phyloP scores from a whole-genome alignment of 2,329 filamentous ascomycete genomes.

The Rugonectria rugulosa region DNA sequence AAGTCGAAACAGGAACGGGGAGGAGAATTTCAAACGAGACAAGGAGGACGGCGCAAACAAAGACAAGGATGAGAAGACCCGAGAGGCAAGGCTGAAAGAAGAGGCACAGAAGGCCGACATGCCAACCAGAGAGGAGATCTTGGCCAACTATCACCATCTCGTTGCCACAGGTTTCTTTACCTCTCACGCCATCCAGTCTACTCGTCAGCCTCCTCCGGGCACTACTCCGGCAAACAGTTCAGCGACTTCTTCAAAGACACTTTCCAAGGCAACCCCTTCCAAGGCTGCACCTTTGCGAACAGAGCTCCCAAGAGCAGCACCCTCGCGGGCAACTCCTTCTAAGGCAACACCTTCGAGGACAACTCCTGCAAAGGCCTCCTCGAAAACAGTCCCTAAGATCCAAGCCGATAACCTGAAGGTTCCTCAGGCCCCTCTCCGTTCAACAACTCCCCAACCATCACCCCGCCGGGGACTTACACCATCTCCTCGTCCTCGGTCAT shows the following conservation, averaged over 20 bases:
- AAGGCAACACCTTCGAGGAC: background rate
- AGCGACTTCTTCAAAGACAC: background rate
- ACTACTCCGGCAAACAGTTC: background rate
- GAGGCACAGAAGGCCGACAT: slow-evolving; percentile 31
- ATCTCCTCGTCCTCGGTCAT: slow-evolving; percentile 18
- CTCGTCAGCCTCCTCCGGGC: slow-evolving; percentile 51
- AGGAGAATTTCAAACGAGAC: background rate
- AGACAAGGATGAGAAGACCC: slow-evolving; percentile 14
- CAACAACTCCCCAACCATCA: slow-evolving; percentile 24
- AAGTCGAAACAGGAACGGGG: slow-evolving; percentile 24
- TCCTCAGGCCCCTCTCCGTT: slow-evolving; percentile 19
- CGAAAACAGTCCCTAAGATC: slow-evolving; percentile 9
- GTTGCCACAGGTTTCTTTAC: slow-evolving; percentile 66
- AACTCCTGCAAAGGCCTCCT: slow-evolving; percentile 2
- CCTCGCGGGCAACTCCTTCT: too few relatives aligned
- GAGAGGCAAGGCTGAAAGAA: slow-evolving; percentile 19
- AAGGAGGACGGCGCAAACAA: background rate
- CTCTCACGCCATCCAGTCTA: slow-evolving; percentile 64
- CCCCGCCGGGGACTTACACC: slow-evolving; percentile 23
- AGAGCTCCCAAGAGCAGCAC: too few relatives aligned
- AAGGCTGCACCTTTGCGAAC: too few relatives aligned
- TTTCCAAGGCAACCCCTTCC: too few relatives aligned
- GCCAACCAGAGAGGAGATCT: slow-evolving; percentile 57
- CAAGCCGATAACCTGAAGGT: slow-evolving; percentile 5
- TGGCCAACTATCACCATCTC: slow-evolving; percentile 64